These are phyloP conservation scores for Viola odorata DNA, from an alignment of 345 rosid genomes.

Conservation along the genomic window DNA sequence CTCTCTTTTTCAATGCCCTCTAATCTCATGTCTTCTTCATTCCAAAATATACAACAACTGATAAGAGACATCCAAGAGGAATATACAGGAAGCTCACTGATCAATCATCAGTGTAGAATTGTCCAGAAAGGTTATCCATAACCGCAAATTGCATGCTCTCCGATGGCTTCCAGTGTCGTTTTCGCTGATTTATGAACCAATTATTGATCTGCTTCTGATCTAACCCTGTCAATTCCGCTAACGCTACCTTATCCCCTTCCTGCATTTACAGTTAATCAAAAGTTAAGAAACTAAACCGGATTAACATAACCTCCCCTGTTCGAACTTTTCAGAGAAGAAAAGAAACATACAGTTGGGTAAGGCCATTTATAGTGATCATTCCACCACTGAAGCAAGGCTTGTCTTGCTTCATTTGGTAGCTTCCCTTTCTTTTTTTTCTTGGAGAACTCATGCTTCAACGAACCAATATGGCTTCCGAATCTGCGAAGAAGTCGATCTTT, in stretches of 20 bases:
- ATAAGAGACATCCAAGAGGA: slow-evolving; percentile 6
- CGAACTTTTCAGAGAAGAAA: neutral
- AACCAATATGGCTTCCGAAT: slow-evolving; percentile 29
- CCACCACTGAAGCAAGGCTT: slow-evolving; percentile 30
- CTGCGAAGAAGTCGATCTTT: slow-evolving; percentile 23
- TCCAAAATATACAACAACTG: slow-evolving; percentile 6
- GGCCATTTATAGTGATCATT: slow-evolving; percentile 33
- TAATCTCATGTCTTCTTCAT: slow-evolving; percentile 3
- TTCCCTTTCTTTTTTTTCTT: slow-evolving; percentile 34
- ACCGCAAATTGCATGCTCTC: slow-evolving; percentile 26
- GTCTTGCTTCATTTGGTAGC: slow-evolving; percentile 31
- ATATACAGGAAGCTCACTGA: slow-evolving; percentile 7
- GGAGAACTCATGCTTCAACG: slow-evolving; percentile 26
- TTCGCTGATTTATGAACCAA: slow-evolving; percentile 33
- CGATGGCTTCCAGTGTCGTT: slow-evolving; percentile 31
- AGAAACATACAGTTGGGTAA: slow-evolving; percentile 29
- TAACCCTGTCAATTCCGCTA: slow-evolving; percentile 31
- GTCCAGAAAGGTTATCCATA: slow-evolving; percentile 24
- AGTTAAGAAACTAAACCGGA: too few relatives aligned
- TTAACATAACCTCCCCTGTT: too few relatives aligned
- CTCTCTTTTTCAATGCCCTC: slow-evolving; percentile 12
- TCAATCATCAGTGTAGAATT: slow-evolving; percentile 19
- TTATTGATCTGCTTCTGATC: slow-evolving; percentile 35
- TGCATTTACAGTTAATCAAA: neutral
- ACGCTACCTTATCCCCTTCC: slow-evolving; percentile 29